Percentiles rank a stretch among this genome's conserved stretches.
Evolutionary conservation across 352 stramenopile species (phyloP).

Genomic region (Plasmopara halstedii): DNA sequence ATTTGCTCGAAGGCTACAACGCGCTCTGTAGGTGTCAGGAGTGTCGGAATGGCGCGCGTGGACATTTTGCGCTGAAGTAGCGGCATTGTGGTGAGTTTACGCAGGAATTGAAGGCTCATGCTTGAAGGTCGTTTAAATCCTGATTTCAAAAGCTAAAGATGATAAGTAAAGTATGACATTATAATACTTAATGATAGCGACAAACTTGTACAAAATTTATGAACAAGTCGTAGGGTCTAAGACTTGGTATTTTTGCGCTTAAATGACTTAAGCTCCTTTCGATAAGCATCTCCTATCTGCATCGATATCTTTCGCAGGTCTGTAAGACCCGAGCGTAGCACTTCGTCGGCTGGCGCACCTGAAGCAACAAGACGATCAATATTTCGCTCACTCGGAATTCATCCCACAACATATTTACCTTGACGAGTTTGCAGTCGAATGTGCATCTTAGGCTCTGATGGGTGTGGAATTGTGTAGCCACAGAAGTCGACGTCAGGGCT

Average conservation of each 20-base stretch:
- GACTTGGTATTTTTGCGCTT: constrained; percentile 74
- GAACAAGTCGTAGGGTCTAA: constrained; percentile 11
- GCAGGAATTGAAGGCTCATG: no score
- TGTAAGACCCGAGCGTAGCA: constrained; percentile 51
- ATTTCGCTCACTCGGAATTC: not conserved
- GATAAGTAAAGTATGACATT: not conserved
- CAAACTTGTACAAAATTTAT: not conserved
- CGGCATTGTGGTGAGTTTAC: constrained; percentile 1
- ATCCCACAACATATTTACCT: constrained; percentile 18
- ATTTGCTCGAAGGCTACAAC: constrained; percentile 32
- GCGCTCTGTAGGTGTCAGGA: constrained; percentile 41
- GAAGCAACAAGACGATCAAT: constrained; percentile 1
- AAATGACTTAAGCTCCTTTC: constrained; percentile 78
- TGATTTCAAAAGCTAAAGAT: not conserved
- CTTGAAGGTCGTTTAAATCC: no score
- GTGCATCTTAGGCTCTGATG: constrained; percentile 92
- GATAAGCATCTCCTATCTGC: constrained; percentile 65
- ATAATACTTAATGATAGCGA: not conserved
- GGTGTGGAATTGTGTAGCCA: constrained; percentile 94
- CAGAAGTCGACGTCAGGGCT: constrained; percentile 90
- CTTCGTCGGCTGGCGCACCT: constrained; percentile 56
- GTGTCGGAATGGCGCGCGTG: constrained; percentile 32
- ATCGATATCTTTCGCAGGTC: constrained; percentile 70
- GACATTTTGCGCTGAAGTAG: constrained; percentile 11
- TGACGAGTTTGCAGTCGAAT: constrained; percentile 86